Base-by-base conservation (phyloP, 2,329 filamentous ascomycete species). In the Ciborinia camelliae region DNA sequence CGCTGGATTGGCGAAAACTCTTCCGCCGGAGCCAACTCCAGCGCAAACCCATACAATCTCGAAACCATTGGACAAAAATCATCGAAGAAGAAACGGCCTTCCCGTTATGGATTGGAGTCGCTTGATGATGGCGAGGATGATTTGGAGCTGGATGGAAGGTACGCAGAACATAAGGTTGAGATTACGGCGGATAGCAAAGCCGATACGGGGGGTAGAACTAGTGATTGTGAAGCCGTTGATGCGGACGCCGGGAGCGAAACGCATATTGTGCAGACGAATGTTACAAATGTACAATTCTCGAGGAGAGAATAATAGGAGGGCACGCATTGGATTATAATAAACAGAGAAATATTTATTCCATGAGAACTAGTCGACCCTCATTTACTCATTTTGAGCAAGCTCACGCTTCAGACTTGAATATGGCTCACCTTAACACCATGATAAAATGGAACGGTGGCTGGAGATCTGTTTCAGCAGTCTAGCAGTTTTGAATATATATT, bases 51-150 rank as follows among this genome's bases (percentile, higher is more conserved):
- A 2, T 54, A 20, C 14, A 48, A 53, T 53, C 59, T 62, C 23
- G 59, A 54, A 43, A 62, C 59, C 5, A 62, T 62, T 3, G 59
- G 59, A 18, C 59, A 62, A 18, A 53, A 54, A 26, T 39, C 59
- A 18, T 54, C 59, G 4, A 62, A 53, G 47, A 52, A 51, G 9
- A 62, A 62, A 10, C 37, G 37, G 10, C 45, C 45, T 8, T 43
- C 48, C 3, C 37, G 26, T 14, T 41, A 30, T 6, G 59, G 26
- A 14, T 43, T 54, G 23, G 50, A 52, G 18, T 26, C 59, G 14
- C 10, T 54, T 15, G 59, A 54, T 23, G 47, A 62, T 23, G n/a
- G 41, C 26, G 35, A 43, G 3, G 43, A 35, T 7, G 59, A 62
- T 26, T 32, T 54, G 9, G 48, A 54, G 23, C 28, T 62, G 20